A percentile compares a stretch with the other conserved stretches of the same genome.
phyloP scores from a whole-genome alignment of 352 stramenopile genomes.

The Phytophthora fragariaefolia region DNA sequence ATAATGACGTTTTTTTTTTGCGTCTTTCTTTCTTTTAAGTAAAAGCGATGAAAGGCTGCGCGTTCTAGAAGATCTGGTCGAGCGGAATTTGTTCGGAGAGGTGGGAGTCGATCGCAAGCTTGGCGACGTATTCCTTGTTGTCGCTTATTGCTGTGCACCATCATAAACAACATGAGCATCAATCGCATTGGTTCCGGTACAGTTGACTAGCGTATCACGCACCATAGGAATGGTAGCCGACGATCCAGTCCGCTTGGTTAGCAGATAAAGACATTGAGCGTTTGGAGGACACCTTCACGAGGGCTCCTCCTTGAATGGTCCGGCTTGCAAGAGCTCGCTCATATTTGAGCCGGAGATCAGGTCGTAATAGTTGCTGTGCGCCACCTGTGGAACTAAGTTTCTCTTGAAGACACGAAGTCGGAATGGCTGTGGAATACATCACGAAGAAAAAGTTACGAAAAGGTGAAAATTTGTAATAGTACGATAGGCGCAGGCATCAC shows the following conservation, averaged over 20 bases:
- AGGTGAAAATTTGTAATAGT: not conserved
- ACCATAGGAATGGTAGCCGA: slow-evolving; percentile 80
- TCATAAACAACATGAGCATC: not conserved
- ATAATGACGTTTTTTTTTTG: too few species aligned
- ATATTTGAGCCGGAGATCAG: slow-evolving; percentile 54
- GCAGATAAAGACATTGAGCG: slow-evolving; percentile 49
- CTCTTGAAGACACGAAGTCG: slow-evolving; percentile 61
- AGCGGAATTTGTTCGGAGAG: slow-evolving; percentile 66
- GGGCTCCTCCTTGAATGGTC: slow-evolving; percentile 12
- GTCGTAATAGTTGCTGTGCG: slow-evolving; percentile 31
- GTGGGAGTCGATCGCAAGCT: slow-evolving; percentile 80
- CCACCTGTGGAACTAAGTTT: slow-evolving; percentile 47
- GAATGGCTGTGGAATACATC: slow-evolving; percentile 47
- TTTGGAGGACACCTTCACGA: slow-evolving; percentile 24
- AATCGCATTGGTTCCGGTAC: not conserved
- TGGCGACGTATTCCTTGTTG: slow-evolving; percentile 84
- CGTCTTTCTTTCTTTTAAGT: too few species aligned
- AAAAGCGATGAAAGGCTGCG: too few species aligned
- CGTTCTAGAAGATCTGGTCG: slow-evolving; percentile 64
- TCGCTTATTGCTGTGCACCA: slow-evolving; percentile 64
- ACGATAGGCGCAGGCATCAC: too few species aligned
- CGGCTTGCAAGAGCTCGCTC: slow-evolving; percentile 50
- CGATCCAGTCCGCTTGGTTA: slow-evolving; percentile 66
- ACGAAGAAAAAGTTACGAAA: slow-evolving; percentile 1
- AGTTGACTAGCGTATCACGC: slow-evolving; percentile 9